Percentiles rank a stretch among this genome's conserved stretches.
Evolutionary conservation across 2,329 filamentous ascomycete genomes (phyloP).

Genomic region (Pseudogymnoascus sp.): DNA sequence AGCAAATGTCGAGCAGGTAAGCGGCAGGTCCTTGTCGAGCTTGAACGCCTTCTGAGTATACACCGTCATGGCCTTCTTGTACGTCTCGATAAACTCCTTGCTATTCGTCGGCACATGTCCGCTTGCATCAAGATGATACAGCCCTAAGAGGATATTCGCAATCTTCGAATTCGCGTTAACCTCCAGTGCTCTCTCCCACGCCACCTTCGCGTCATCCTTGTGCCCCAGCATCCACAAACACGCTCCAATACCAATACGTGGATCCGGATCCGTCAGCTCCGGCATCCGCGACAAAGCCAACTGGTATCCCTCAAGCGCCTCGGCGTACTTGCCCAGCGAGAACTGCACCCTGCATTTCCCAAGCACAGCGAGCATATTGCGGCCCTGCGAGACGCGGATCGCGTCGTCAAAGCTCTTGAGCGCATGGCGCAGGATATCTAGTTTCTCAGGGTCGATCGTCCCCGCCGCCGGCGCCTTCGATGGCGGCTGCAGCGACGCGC

Average conservation of each 20-base stretch:
- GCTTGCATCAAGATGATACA: constrained; percentile 84
- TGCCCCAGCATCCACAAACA: constrained; percentile 96
- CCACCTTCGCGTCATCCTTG: constrained; percentile 83
- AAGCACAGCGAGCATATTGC: constrained; percentile 87
- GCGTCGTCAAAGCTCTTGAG: constrained; percentile 94
- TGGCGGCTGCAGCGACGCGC: constrained; percentile 74
- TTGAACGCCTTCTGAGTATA: constrained; percentile 94
- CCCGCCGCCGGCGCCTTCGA: constrained; percentile 58
- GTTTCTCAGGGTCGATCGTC: constrained; percentile 61
- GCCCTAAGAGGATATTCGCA: constrained; percentile 80
- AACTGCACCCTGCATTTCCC: constrained; percentile 83
- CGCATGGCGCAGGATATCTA: constrained; percentile 75
- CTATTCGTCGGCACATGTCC: constrained; percentile 76
- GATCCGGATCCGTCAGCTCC: constrained; percentile 83
- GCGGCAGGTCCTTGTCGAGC: constrained; percentile 79
- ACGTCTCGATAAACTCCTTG: constrained; percentile 74
- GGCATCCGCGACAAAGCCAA: constrained; percentile 80
- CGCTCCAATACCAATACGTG: constrained; percentile 89
- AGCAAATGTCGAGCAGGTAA: constrained; percentile 86
- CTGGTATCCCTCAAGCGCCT: constrained; percentile 80
- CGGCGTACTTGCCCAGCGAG: constrained; percentile 76
- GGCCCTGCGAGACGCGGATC: constrained; percentile 71
- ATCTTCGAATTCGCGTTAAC: constrained; percentile 78
- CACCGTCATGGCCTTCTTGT: constrained; percentile 89
- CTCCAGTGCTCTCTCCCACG: constrained; percentile 84